phyloP scores from a whole-genome alignment of 2,329 filamentous ascomycete species.

The Didymella keratinophila region DNA sequence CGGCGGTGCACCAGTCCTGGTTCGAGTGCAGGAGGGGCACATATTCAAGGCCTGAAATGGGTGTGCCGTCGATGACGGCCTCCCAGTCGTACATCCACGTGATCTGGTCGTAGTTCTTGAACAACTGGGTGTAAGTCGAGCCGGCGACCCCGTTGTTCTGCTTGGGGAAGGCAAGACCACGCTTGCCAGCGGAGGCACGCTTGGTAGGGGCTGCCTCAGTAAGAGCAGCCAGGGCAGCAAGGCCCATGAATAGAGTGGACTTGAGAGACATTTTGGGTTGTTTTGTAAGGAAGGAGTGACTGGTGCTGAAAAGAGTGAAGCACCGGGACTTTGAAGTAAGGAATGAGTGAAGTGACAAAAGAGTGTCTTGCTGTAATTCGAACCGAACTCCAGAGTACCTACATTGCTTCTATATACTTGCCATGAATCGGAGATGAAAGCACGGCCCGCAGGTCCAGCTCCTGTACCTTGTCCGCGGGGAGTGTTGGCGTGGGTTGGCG shows the following conservation, averaged over 20 bases:
- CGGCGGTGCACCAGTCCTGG: conserved; percentile 36
- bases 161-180: conserved; percentile 43
- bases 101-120: conserved; percentile 48
- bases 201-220: conserved; percentile 39
- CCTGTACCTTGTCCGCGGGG: conserved; percentile 21
- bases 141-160: conserved; percentile 34
- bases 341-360: conserved; percentile 21
- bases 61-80: conserved; percentile 51
- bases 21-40: conserved; percentile 62
- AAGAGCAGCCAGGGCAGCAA: conserved; percentile 40
- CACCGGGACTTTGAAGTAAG: conserved; percentile 9
- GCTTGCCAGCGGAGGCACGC: conserved; percentile 37
- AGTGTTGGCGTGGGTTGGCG: conserved; percentile 20
- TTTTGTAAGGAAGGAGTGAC: conserved; percentile 12
- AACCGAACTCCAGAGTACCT: conserved; percentile 11
- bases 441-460: conserved; percentile 24
- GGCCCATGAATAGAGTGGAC: conserved; percentile 35
- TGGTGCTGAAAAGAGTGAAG: conserved; percentile 24
- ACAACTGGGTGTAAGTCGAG: conserved; percentile 33
- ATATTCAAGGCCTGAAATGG: conserved; percentile 60
- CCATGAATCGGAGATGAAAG: conserved; percentile 20
- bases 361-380: conserved; percentile 20
- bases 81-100: conserved; percentile 76
- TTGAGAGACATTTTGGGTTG: conserved; percentile 19
- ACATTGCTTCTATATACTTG: conserved; percentile 19